phyloP scores from a whole-genome alignment of 2,329 filamentous ascomycete species.

The Aspergillus bombycis region DNA sequence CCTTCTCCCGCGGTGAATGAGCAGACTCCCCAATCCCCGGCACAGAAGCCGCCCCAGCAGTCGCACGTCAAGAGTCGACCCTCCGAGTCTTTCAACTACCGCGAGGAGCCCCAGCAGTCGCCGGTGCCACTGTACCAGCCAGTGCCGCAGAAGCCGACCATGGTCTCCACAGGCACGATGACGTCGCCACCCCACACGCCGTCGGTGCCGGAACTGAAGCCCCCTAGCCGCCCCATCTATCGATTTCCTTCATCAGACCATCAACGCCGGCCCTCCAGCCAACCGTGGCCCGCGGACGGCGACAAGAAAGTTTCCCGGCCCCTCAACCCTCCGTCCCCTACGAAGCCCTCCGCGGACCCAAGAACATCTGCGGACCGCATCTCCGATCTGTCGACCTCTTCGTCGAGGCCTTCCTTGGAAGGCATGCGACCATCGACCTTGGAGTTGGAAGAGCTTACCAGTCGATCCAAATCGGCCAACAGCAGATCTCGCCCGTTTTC shows the following conservation, averaged over 20 bases:
- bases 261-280: constrained; percentile 52
- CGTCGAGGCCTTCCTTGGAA: constrained; percentile 71
- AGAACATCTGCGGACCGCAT: constrained; percentile 52
- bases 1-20: constrained; percentile 33
- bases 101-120: constrained; percentile 30
- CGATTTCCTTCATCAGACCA: constrained; percentile 54
- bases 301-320: constrained; percentile 24
- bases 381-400: constrained; percentile 59
- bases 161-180: constrained; percentile 80
- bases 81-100: constrained; percentile 26
- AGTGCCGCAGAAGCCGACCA: constrained; percentile 53
- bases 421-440: constrained; percentile 64
- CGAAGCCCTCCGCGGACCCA: constrained; percentile 48
- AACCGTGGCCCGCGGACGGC: constrained; percentile 46
- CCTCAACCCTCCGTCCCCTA: constrained; percentile 37
- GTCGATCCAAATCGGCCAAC: constrained; percentile 66
- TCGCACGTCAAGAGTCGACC: constrained; percentile 28
- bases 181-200: constrained; percentile 60
- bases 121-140: constrained; percentile 42
- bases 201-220: constrained; percentile 30
- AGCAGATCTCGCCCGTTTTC: constrained; percentile 74
- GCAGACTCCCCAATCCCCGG: constrained; percentile 30
- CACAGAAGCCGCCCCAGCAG: constrained; percentile 28
- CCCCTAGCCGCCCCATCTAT: constrained; percentile 52
- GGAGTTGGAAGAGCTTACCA: constrained; percentile 63